phyloP scores from a whole-genome alignment of 345 rosid species.

The Clausena lansium region DNA sequence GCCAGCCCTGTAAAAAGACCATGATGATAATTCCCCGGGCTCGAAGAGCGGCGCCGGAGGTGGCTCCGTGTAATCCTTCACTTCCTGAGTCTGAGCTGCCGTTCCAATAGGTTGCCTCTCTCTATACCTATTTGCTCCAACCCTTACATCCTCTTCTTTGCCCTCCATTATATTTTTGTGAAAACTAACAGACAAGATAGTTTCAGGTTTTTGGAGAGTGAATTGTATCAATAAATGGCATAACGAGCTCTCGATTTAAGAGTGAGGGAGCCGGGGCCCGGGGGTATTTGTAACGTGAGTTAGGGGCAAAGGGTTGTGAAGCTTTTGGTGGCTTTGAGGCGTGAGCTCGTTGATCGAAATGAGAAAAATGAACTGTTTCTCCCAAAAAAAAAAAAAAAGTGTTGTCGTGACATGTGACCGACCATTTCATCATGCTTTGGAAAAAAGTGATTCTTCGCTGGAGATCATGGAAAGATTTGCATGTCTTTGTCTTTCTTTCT shows the following conservation, averaged over 20 bases:
- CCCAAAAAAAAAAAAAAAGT: not conserved
- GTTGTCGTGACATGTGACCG: slow-evolving; percentile 26
- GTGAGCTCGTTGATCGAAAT: slow-evolving; percentile 5
- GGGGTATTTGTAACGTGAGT: slow-evolving; percentile 23
- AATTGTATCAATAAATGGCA: slow-evolving; percentile 11
- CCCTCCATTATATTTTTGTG: slow-evolving; percentile 27
- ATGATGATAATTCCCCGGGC: slow-evolving; percentile 27
- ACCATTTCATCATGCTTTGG: slow-evolving; percentile 17
- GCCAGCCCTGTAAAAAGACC: slow-evolving; percentile 41
- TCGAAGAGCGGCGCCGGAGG: slow-evolving; percentile 35
- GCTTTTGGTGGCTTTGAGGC: not conserved
- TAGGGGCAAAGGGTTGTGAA: slow-evolving; percentile 12
- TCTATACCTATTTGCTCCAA: slow-evolving; percentile 37
- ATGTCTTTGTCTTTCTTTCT: slow-evolving; percentile 13
- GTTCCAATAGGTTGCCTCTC: slow-evolving; percentile 40
- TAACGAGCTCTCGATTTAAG: not conserved
- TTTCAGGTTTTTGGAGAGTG: not conserved
- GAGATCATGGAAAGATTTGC: slow-evolving; percentile 21
- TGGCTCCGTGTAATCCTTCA: slow-evolving; percentile 35
- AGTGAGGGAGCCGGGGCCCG: not conserved
- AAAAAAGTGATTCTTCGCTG: slow-evolving; percentile 11
- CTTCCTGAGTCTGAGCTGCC: slow-evolving; percentile 27
- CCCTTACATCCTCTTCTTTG: slow-evolving; percentile 35
- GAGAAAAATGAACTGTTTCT: not conserved
- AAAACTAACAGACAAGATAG: not conserved